Evolutionary conservation across 164 flowering plant species (phyloP), one percentile per base, ranked within the genome.

Genomic region (Brasenia schreberi): DNA sequence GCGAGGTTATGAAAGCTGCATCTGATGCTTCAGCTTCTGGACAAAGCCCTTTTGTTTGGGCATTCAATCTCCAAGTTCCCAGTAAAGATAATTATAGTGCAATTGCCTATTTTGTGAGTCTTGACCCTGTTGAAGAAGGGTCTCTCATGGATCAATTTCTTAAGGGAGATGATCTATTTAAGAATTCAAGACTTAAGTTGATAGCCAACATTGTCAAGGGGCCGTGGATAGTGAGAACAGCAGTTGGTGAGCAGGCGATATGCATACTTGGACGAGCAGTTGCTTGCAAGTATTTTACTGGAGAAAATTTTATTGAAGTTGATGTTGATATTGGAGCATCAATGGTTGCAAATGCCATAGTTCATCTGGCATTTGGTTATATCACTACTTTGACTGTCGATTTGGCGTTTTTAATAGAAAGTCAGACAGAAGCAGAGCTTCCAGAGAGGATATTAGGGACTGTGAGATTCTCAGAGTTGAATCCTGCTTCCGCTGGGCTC

Each of bases 231-330:
- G 98, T 90, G 56, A 83, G 78, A 70, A 88, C 79, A 72, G 96
- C 98, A 18, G 96, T 90, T 67, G 98, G 98, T 10, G 96, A 92
- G 81, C 98, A 88, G 72, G 98, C 93, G 5, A 84, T 92, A 42
- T 92, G 98, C 66, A 66, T 90, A 56, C 86, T 92, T 62, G 98
- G 96, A 10, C 85, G 92, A 60, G 88, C 96, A 18, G 84, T 92
- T 65, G 73, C 89, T n/a, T 88, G 96, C 73, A 88, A 83, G 65
- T 92, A 87, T 56, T 65, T 49, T 71, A 63, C 77, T n/a, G 71
- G 82, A 53, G 84, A 83, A 19, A 81, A 88, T 67, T 87, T 77
- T 49, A 5, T 84, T 18, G 93, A 92, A 80, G 88, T 90, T 61
- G 96, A 90, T 77, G 76, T 88, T 18, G 97, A 90, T 74, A 83